Conservation (phyloP, 2,329 filamentous ascomycete genomes). For the Cladosporium sp. region DNA sequence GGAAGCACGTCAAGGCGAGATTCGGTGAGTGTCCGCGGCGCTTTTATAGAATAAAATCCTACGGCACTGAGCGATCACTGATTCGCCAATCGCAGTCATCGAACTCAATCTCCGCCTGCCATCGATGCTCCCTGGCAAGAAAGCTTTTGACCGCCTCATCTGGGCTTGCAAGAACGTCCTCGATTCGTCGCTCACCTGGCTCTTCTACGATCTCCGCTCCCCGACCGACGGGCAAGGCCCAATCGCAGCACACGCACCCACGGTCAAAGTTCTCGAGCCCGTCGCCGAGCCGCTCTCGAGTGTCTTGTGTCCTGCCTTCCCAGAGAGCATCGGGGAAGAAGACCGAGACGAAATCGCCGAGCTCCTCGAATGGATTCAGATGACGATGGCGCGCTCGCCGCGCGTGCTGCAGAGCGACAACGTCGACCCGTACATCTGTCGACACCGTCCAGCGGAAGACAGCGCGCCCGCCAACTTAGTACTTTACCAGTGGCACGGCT, state of each 20-base stretch:
- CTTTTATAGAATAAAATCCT: neutral
- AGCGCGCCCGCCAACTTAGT: constrained; percentile 24
- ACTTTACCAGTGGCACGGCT: constrained; percentile 37
- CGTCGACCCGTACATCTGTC: constrained; percentile 63
- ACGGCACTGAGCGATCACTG: neutral
- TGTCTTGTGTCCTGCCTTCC: constrained; percentile 28
- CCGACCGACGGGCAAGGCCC: constrained; percentile 10
- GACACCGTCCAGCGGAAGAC: constrained; percentile 51
- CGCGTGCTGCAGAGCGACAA: constrained; percentile 51
- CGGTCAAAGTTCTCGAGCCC: constrained; percentile 23
- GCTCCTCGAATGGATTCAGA: constrained; percentile 67
- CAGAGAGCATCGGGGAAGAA: constrained; percentile 31
- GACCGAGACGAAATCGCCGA: constrained; percentile 59
- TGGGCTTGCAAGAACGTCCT: constrained; percentile 77
- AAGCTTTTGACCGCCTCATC: constrained; percentile 69
- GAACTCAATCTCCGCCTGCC: constrained; percentile 67
- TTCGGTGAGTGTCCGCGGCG: constrained; percentile 55
- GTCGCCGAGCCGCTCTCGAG: constrained; percentile 21
- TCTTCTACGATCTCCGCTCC: constrained; percentile 60
- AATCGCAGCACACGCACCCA: constrained; percentile 28
- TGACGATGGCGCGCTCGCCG: constrained; percentile 62
- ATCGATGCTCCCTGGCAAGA: constrained; percentile 77
- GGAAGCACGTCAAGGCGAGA: constrained; percentile 61
- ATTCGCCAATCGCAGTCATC: constrained; percentile 50
- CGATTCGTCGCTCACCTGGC: constrained; percentile 61